Percentiles rank a stretch among this genome's conserved stretches.
Evolutionary conservation across 192 early-diverging fungal species (phyloP).

Genomic region (Backusella psychrophila): DNA sequence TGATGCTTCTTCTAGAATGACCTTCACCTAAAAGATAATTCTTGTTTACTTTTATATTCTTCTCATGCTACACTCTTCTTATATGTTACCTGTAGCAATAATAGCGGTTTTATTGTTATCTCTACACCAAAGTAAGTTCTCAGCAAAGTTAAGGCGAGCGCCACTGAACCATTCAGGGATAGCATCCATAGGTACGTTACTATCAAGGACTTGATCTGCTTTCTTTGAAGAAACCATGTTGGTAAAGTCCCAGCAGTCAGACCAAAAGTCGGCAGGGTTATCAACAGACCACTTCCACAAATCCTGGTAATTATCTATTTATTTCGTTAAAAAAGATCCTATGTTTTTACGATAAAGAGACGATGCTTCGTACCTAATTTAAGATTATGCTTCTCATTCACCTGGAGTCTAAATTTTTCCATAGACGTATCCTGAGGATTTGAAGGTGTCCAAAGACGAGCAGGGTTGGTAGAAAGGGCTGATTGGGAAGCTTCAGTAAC

Average conservation of each 20-base stretch:
- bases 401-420: constrained; percentile 68
- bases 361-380: constrained; percentile 44
- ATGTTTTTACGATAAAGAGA: not conserved
- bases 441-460: constrained; percentile 64
- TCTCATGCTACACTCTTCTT: not conserved
- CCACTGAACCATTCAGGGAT: constrained; percentile 94
- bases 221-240: constrained; percentile 46
- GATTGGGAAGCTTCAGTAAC: not conserved
- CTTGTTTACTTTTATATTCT: not conserved
- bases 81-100: constrained; percentile 46
- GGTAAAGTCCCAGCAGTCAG: constrained; percentile 79
- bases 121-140: constrained; percentile 73
- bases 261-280: constrained; percentile 82
- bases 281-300: constrained; percentile 85
- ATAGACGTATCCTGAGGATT: constrained; percentile 57
- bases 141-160: constrained; percentile 85
- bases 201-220: constrained; percentile 60
- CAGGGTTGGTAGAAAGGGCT: constrained; percentile 20
- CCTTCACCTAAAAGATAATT: constrained; percentile 40
- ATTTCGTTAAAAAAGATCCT: not conserved
- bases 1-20: constrained; percentile 39
- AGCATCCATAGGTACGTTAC: constrained; percentile 69
- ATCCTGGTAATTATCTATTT: constrained; percentile 63
- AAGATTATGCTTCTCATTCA: constrained; percentile 67
- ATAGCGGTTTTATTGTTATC: constrained; percentile 48